A percentile compares a stretch with the other conserved stretches of the same genome.
phyloP scores from a whole-genome alignment of 2,329 filamentous ascomycete genomes.

The Fusarium incarnatum region DNA sequence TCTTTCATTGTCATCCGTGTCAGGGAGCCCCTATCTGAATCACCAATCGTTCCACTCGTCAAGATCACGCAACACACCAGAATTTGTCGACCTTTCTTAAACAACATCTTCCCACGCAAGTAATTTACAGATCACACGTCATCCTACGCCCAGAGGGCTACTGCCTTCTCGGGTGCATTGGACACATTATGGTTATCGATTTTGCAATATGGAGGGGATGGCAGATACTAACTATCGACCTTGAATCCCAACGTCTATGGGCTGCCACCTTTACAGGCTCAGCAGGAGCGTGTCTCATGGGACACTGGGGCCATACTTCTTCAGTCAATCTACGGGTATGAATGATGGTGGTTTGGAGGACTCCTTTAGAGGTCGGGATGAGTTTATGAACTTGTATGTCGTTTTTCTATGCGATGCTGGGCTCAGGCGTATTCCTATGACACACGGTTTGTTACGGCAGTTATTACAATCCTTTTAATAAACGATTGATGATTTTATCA shows the following conservation, averaged over 20 bases:
- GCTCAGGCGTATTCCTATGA: slow-evolving; percentile 29
- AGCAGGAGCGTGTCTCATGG: slow-evolving; percentile 17
- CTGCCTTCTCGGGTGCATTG: slow-evolving; percentile 65
- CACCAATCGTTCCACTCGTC: slow-evolving; percentile 49
- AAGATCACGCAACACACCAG: slow-evolving; percentile 54
- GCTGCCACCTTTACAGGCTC: slow-evolving; percentile 27
- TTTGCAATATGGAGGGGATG: slow-evolving; percentile 63
- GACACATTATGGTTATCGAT: slow-evolving; percentile 72
- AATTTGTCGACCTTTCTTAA: slow-evolving; percentile 61
- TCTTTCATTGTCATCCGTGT: slow-evolving; percentile 46
- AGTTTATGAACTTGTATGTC: slow-evolving; percentile 44
- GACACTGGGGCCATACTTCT: slow-evolving; percentile 35
- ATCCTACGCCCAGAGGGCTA: slow-evolving; percentile 67
- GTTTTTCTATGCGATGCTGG: slow-evolving; percentile 38
- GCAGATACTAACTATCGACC: slow-evolving; percentile 47
- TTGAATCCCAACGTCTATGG: slow-evolving; percentile 44
- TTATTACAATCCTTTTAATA: slow-evolving; percentile 41
- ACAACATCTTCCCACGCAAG: slow-evolving; percentile 63
- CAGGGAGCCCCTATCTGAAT: slow-evolving; percentile 45
- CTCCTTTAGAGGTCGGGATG: slow-evolving; percentile 22
- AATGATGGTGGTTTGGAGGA: slow-evolving; percentile 35
- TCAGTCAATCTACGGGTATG: slow-evolving; percentile 40
- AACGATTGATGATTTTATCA: slow-evolving; percentile 39
- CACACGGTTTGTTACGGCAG: slow-evolving; percentile 33
- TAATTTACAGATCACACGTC: slow-evolving; percentile 67